A percentile compares a stretch with the other conserved stretches of the same genome.
Conservation (phyloP, 805 yeast species). For the Starmerella khaoyaiensis region DNA sequence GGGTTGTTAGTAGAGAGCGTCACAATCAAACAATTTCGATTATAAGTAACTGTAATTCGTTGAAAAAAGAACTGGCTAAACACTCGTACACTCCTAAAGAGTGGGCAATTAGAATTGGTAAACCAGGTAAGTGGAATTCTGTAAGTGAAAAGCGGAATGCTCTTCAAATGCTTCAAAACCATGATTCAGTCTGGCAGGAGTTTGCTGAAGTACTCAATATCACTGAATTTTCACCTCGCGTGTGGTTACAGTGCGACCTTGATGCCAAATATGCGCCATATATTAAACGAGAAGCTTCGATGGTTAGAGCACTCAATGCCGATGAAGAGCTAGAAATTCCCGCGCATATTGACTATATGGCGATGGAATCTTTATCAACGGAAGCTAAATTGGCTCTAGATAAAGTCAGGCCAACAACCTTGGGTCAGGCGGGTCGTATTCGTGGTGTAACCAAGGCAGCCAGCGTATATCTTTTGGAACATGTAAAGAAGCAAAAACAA, state of each 20-base stretch:
- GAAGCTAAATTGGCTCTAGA: constrained; percentile 64
- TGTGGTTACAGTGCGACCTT: constrained; percentile 50
- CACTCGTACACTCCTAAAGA: constrained; percentile 40
- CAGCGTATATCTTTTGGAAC: constrained; percentile 53
- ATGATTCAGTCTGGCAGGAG: constrained; percentile 57
- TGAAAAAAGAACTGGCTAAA: constrained; percentile 35
- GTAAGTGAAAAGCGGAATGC: constrained; percentile 36
- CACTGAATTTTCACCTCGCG: constrained; percentile 31
- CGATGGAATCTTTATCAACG: constrained; percentile 50
- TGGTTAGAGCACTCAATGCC: constrained; percentile 62
- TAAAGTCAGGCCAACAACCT: constrained; percentile 67
- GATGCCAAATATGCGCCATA: constrained; percentile 79
- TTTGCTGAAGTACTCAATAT: constrained; percentile 29
- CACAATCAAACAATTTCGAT: constrained; percentile 39
- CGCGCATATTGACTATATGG: constrained; percentile 44
- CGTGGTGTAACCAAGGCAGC: constrained; percentile 96
- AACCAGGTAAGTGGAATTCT: constrained; percentile 32
- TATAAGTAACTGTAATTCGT: constrained; percentile 32
- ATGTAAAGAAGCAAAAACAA: constrained; percentile 16
- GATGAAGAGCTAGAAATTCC: constrained; percentile 77
- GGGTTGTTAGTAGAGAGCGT: constrained; percentile 53
- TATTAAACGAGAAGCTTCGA: constrained; percentile 56
- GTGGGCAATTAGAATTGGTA: constrained; percentile 45
- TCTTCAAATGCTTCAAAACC: constrained; percentile 27
- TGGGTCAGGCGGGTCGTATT: constrained; percentile 89